phyloP scores from a whole-genome alignment of 2,329 filamentous ascomycete species.

The Fusarium sp. region DNA sequence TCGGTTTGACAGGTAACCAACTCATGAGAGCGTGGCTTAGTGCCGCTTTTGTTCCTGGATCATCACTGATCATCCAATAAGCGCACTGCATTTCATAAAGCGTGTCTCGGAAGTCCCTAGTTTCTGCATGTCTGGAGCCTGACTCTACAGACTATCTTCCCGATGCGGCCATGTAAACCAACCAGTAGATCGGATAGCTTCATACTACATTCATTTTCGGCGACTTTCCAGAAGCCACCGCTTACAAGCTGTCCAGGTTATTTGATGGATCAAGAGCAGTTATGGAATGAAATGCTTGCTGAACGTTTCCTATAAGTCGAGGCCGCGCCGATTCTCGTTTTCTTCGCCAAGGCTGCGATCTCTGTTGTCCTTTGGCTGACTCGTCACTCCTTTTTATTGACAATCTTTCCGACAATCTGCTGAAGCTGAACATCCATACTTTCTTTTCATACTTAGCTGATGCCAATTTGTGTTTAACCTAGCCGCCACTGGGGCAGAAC shows the following conservation, averaged over 20 bases:
- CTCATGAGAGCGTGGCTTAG: neutral
- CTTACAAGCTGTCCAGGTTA: neutral
- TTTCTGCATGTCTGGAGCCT: neutral
- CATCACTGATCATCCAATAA: conserved; percentile 1
- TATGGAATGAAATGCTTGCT: neutral
- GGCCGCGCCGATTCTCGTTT: neutral
- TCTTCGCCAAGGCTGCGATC: neutral
- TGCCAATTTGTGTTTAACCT: neutral
- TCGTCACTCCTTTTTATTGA: neutral
- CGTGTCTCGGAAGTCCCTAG: conserved; percentile 10
- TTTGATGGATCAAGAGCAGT: neutral
- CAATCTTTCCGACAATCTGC: neutral
- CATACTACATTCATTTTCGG: conserved; percentile 17
- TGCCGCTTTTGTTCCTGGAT: conserved; percentile 7
- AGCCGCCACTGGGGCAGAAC: neutral
- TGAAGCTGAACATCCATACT: neutral
- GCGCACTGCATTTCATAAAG: neutral
- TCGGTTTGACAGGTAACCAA: neutral
- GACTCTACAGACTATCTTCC: conserved; percentile 2
- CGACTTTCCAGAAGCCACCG: conserved; percentile 14
- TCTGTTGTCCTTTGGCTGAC: neutral
- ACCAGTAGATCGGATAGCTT: conserved; percentile 2
- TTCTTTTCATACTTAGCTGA: neutral
- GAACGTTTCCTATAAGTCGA: neutral
- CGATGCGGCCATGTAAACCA: conserved; percentile 16